Evolutionary conservation across 331 rosid genomes (phyloP), one percentile per base, ranked within the genome.

Genomic region (Malus hybrid): DNA sequence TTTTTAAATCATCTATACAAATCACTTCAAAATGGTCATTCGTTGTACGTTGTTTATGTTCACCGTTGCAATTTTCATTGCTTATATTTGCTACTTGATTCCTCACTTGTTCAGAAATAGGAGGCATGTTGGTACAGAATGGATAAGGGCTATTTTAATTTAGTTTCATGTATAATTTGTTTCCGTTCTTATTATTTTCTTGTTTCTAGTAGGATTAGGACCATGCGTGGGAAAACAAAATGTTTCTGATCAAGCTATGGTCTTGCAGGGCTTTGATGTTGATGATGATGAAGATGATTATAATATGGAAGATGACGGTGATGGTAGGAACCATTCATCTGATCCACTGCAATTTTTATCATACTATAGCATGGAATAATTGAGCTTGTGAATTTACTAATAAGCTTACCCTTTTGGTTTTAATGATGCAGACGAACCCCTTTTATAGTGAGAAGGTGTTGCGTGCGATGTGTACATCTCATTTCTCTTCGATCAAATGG

Each of bases 201-300:
- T 15, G 56, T 5, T 15, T 50, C 56, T 50, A 50, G 56, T 50
- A 50, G n/a, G 56, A 50, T 6, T 50, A 50, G 48, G 58, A 1
- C 42, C 60, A 15, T 15, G 56, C 15, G 56, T 42, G 77, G 32
- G 50, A 24, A 67, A 44, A 74, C 73, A 57, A 64, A 71, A 78
- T 57, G 48, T 66, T 66, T 34, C 9, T 34, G 12, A 34, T 34
- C 6, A 44, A 10, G 50, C 42, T 75, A 24, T 61, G 34, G 10
- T 76, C 20, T 72, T 60, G 78, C 78, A 81, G 84, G 39, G 36
- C 32, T 15, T 5, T 58, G 70, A 81, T 24, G 61, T 77, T 33
- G 84, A 81, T 18, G 84, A 81, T 4, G 84, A 81, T 18, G 84
- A 77, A 1, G 84, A 81, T 67, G 84, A 81, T 13, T 81, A 65